Base-by-base conservation (phyloP, 768 basidiomycete genomes). In the Pleurotus tuber-regium region DNA sequence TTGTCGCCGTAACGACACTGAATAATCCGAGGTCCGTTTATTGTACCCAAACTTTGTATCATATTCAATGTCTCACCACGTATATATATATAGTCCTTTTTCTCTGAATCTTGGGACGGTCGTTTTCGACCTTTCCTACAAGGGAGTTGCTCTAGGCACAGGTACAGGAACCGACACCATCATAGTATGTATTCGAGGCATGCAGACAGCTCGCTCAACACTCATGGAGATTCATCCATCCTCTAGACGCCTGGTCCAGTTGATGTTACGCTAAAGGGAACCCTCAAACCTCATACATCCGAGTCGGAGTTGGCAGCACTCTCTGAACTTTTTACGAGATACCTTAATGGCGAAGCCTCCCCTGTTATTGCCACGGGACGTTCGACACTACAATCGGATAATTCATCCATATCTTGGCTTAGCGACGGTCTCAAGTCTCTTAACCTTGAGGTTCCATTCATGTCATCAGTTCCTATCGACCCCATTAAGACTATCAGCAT, bases 401-500 rank as follows among this genome's bases (percentile, higher is more conserved):
- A 80, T 23, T 66, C 77, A 10, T 59, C 66, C 4, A 78, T 89
- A 51, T 78, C 80, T 6, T 90, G 87, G 87, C 76, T 90, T 12
- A 84, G 75, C 52, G 62, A 70, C 48, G 87, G 85, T 5, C 63
- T 90, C 25, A 61, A 78, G 58, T 72, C 74, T 21, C 74, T 90
- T 16, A 60, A 63, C n/a, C 70, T 89, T 36, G 70, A 71, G 4
- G 84, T 89, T 1, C 87, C 86, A 2, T 85, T 89, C 66, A 75
- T 77, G 35, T 62, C 72, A 8, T 59, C 55, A 26, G 61, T 59
- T 1, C 72, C 79, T 3, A 84, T 89, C 51, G 70, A 79, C 58
- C 84, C 86, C 12, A 88, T 88, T 59, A 74, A 71, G 43, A 68
- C 71, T n/a, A 87, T 89, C 56, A 65, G 69, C 10, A 87, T 89